A percentile compares a stretch with the other conserved stretches of the same genome.
Evolutionary conservation across 345 rosid genomes (phyloP).

Genomic region (Hevea brasiliensis): DNA sequence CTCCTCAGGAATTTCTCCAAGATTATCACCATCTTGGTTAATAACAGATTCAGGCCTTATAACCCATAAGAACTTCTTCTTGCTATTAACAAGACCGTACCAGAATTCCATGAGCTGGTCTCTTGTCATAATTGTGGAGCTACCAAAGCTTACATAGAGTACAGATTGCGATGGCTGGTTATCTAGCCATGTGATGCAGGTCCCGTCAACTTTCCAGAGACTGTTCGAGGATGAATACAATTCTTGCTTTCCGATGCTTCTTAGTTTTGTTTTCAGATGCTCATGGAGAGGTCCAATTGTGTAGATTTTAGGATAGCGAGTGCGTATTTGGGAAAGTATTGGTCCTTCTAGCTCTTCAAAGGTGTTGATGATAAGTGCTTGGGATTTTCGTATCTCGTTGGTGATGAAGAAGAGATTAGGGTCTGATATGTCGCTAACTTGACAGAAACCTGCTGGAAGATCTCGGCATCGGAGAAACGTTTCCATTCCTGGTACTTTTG

Average conservation of each 20-base stretch:
- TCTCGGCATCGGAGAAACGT: conserved; percentile 45
- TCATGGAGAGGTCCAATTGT: conserved; percentile 58
- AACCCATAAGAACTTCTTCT: conserved; percentile 47
- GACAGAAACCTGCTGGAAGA: conserved; percentile 50
- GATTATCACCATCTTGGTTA: not conserved
- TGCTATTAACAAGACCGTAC: conserved; percentile 44
- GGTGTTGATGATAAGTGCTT: conserved; percentile 65
- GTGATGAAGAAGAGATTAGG: conserved; percentile 12
- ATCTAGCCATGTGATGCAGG: conserved; percentile 49
- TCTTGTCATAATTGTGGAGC: conserved; percentile 15
- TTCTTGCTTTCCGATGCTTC: not conserved
- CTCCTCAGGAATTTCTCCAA: conserved; percentile 17
- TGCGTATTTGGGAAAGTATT: conserved; percentile 43
- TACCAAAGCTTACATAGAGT: conserved; percentile 52
- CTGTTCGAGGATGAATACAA: conserved; percentile 17
- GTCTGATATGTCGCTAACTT: conserved; percentile 24
- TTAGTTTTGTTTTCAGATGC: conserved; percentile 33
- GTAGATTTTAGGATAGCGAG: conserved; percentile 39
- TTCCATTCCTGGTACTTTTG: conserved; percentile 47
- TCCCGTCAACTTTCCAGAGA: conserved; percentile 38
- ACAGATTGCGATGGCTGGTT: conserved; percentile 36
- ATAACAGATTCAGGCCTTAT: conserved; percentile 27
- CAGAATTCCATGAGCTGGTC: conserved; percentile 44
- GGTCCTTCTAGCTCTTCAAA: conserved; percentile 59
- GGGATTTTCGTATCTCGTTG: conserved; percentile 30